These are phyloP conservation scores for Euphorbia celastroides DNA, from an alignment of 441 rosid species.

Conservation along the genomic window DNA sequence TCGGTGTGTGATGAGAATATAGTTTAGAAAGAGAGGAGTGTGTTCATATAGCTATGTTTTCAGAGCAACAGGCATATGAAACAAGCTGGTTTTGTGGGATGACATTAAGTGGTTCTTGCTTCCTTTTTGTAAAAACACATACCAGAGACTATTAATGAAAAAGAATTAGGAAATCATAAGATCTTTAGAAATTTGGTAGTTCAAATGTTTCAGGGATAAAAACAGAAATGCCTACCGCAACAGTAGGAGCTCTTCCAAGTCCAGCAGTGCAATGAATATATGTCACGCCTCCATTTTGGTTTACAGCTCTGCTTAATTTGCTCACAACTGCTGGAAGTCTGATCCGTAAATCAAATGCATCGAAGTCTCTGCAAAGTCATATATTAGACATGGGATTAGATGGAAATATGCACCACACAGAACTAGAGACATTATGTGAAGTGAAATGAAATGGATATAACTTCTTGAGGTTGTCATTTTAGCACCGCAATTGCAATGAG, in stretches of 20 bases:
- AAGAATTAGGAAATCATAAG: background rate
- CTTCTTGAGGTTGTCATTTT: background rate
- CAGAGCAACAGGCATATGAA: background rate
- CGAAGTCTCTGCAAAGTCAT: constrained; percentile 76
- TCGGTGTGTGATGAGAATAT: too few relatives aligned
- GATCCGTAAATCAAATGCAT: constrained; percentile 83
- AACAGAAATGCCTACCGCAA: constrained; percentile 51
- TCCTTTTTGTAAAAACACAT: background rate
- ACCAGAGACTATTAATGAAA: background rate
- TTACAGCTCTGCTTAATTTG: constrained; percentile 57
- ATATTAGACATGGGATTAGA: constrained; percentile 16
- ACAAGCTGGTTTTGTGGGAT: background rate
- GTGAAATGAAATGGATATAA: background rate
- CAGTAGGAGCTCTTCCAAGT: constrained; percentile 95
- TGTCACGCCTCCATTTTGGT: constrained; percentile 76
- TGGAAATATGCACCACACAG: constrained; percentile 7
- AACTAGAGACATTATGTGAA: too few relatives aligned
- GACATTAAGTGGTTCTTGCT: background rate
- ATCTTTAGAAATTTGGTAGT: background rate
- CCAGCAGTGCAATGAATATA: constrained; percentile 98
- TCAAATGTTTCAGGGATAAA: constrained; percentile 13
- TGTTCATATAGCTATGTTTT: background rate
- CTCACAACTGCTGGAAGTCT: constrained; percentile 88
- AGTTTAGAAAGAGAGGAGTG: too few relatives aligned
- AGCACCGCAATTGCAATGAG: background rate